Evolutionary conservation across 164 flowering plant species (phyloP).

Genomic region (Platanus orientalis): DNA sequence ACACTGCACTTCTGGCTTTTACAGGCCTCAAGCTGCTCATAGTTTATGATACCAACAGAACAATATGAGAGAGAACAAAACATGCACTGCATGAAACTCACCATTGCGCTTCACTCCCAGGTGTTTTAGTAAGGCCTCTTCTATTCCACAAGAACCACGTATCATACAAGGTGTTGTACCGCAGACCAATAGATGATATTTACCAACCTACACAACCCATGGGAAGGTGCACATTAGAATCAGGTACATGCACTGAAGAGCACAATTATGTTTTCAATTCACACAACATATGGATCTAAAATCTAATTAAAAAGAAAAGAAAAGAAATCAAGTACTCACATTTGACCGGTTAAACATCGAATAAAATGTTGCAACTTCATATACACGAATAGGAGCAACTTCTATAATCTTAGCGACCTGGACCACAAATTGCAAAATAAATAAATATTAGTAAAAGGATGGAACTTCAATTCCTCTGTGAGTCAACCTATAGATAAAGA

Average conservation of each 20-base stretch:
- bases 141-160: slow-evolving; percentile 98
- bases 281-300: background rate
- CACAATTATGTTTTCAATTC: background rate
- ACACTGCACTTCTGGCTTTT: background rate
- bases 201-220: slow-evolving; percentile 67
- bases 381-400: slow-evolving; percentile 98
- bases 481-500: too few relatives aligned
- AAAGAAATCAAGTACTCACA: slow-evolving; percentile 35
- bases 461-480: too few relatives aligned
- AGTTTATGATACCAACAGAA: too few relatives aligned
- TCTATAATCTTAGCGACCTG: slow-evolving; percentile 91
- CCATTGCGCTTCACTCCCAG: slow-evolving; percentile 98
- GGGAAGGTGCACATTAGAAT: background rate
- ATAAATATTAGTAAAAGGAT: too few relatives aligned
- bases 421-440: slow-evolving; percentile 9
- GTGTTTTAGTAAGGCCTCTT: slow-evolving; percentile 82
- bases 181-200: slow-evolving; percentile 94
- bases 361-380: slow-evolving; percentile 97
- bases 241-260: background rate
- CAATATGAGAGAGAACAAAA: background rate
- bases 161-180: slow-evolving; percentile 99
- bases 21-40: background rate
- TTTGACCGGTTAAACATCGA: slow-evolving; percentile 95
- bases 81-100: slow-evolving; percentile 20
- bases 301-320: background rate